Conservation (phyloP, 768 basidiomycete genomes). For the Trametes villosa region DNA sequence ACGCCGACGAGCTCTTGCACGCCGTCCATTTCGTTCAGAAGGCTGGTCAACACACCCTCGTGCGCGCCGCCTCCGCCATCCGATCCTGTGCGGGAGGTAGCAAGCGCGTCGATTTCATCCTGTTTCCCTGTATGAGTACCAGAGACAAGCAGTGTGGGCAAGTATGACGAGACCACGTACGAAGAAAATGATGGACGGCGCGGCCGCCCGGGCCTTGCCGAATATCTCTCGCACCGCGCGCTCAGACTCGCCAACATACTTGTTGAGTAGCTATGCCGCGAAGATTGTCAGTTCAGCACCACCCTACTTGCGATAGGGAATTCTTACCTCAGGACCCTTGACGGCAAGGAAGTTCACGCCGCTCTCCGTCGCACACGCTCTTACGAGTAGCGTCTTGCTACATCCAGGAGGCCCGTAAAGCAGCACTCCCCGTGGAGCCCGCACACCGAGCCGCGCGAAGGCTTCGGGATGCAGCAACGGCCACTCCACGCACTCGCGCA, state of each 20-base stretch:
- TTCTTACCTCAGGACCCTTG: slow-evolving; percentile 94
- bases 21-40: slow-evolving; percentile 98
- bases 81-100: slow-evolving; percentile 67
- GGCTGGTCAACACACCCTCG: slow-evolving; percentile 89
- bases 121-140: slow-evolving; percentile 38
- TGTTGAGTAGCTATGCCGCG: slow-evolving; percentile 79
- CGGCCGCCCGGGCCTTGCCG: slow-evolving; percentile 89
- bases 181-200: slow-evolving; percentile 96
- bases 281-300: not conserved
- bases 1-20: slow-evolving; percentile 94
- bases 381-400: slow-evolving; percentile 91
- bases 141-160: not conserved
- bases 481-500: slow-evolving; percentile 95
- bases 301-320: not conserved
- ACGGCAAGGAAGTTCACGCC: slow-evolving; percentile 97
- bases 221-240: slow-evolving; percentile 94
- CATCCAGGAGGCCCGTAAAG: slow-evolving; percentile 98
- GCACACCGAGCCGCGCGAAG: slow-evolving; percentile 85
- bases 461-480: slow-evolving; percentile 85
- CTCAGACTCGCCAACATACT: slow-evolving; percentile 98
- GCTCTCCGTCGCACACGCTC: slow-evolving; percentile 91
- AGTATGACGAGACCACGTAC: slow-evolving; percentile 50
- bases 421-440: slow-evolving; percentile 86
- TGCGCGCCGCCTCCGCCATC: slow-evolving; percentile 62
- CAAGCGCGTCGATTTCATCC: slow-evolving; percentile 98